These are phyloP conservation scores for Syzygium jambos DNA, from an alignment of 345 rosid species.

Conservation along the genomic window DNA sequence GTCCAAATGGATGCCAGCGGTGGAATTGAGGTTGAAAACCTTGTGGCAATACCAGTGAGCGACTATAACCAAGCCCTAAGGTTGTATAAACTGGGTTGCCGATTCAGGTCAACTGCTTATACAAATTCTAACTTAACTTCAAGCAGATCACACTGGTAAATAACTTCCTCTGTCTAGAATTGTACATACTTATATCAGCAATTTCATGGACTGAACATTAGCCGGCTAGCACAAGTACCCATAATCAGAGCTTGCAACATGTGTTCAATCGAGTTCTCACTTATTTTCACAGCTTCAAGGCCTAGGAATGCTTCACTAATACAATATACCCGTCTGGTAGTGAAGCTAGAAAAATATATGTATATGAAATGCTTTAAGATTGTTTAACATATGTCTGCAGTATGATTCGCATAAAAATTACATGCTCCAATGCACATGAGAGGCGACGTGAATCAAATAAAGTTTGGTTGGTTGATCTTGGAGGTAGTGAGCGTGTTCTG, in stretches of 20 bases:
- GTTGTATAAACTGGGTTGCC: conserved; percentile 66
- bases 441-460: conserved; percentile 60
- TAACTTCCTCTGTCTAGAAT: not conserved
- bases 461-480: conserved; percentile 76
- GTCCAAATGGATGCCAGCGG: conserved; percentile 53
- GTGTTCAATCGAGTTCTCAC: not conserved
- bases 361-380: not conserved
- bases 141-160: conserved; percentile 85
- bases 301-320: not conserved
- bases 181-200: not conserved
- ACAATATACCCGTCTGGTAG: not conserved
- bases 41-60: conserved; percentile 47
- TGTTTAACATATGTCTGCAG: conserved; percentile 15
- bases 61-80: conserved; percentile 55
- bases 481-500: conserved; percentile 82
- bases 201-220: not conserved
- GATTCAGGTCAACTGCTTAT: conserved; percentile 66
- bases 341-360: not conserved
- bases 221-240: not conserved
- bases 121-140: conserved; percentile 66
- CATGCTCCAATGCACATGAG: conserved; percentile 48
- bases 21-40: conserved; percentile 52
- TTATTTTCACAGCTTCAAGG: not conserved
- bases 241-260: not conserved
- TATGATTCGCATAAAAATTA: conserved; percentile 56